Percentiles rank a stretch among this genome's conserved stretches.
phyloP scores from a whole-genome alignment of 1,284 basidiomycete genomes.

The Rhodotorula sp. region DNA sequence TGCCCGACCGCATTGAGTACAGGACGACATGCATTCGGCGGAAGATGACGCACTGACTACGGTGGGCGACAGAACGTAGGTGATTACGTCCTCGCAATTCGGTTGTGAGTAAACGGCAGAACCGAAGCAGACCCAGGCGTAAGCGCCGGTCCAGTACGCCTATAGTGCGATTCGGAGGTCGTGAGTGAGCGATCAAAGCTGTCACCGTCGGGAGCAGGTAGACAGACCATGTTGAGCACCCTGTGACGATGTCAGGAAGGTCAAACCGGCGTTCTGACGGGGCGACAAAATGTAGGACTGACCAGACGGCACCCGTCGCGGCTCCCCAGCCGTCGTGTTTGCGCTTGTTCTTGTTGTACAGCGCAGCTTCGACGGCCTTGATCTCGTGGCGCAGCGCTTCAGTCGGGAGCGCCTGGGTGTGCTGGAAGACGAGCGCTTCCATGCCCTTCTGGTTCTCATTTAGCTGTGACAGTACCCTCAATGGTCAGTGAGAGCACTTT shows the following conservation, averaged over 20 bases:
- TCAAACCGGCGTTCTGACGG: background rate
- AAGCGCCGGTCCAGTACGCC: constrained; percentile 2
- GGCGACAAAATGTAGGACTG: background rate
- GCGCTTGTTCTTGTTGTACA: background rate
- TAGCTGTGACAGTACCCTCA: background rate
- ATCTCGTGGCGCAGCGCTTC: background rate
- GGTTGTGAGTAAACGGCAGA: constrained; percentile 4
- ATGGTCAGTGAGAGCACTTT: background rate
- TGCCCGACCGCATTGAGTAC: background rate
- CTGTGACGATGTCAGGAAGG: background rate
- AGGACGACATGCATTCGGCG: background rate
- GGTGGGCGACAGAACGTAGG: background rate
- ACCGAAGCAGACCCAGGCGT: background rate
- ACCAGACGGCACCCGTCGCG: background rate
- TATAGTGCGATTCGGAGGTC: background rate
- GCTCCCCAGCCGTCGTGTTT: background rate
- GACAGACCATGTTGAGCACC: constrained; percentile 1
- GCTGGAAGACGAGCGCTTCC: background rate
- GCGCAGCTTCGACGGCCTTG: background rate
- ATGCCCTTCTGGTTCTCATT: background rate
- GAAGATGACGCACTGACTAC: background rate
- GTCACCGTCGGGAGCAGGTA: too few relatives aligned
- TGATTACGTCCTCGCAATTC: constrained; percentile 10
- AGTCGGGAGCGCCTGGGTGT: background rate
- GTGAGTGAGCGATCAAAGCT: background rate